Base-by-base conservation (phyloP, 257 asterid species). In the Plectranthus barbatus region DNA sequence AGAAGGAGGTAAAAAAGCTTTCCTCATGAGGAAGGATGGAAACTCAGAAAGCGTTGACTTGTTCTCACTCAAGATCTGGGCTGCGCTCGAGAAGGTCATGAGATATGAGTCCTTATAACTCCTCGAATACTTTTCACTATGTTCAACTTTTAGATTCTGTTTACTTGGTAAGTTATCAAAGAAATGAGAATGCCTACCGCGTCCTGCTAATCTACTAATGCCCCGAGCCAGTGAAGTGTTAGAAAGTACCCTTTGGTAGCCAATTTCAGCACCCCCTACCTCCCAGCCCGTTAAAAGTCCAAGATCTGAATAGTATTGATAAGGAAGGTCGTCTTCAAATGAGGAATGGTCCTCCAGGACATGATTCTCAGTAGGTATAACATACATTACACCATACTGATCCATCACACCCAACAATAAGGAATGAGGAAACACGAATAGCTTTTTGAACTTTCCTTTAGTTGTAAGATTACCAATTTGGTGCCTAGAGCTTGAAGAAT, bases 221-320 rank as follows among this genome's bases (percentile, higher is more conserved):
- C 72, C 74, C 46, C 62, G 73, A 69, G 67, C 74, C 6, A 39
- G 66, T 29, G 82, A 71, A 56, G 62, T 55, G 51, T 71, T 72
- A 46, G 39, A 51, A 48, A 78, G 68, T 65, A 68, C 77, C 75
- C 88, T 80, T 72, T 71, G 96, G 72, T 81, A 80, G 80, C 90
- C 94, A 82, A 92, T 81, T 60, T 85, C 97, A 74, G 88, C 80
- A 56, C 85, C 84, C 66, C 91, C 93, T 57, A 77, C 81, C 70
- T 62, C 83, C 96, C 93, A 92, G 51, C 80, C 74, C 62, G 77
- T 71, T 73, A 89, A 68, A 76, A 77, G 57, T 68, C 89, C 96
- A 77, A 64, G 62, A 34, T 81, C 81, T 50, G 79, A 60, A 68
- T 71, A 72, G 63, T 68, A 67, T 61, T 61, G 77, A 70, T 54